A percentile compares a stretch with the other conserved stretches of the same genome.
Evolutionary conservation across 805 yeast genomes (phyloP).

Genomic region (Candida hungchunana): DNA sequence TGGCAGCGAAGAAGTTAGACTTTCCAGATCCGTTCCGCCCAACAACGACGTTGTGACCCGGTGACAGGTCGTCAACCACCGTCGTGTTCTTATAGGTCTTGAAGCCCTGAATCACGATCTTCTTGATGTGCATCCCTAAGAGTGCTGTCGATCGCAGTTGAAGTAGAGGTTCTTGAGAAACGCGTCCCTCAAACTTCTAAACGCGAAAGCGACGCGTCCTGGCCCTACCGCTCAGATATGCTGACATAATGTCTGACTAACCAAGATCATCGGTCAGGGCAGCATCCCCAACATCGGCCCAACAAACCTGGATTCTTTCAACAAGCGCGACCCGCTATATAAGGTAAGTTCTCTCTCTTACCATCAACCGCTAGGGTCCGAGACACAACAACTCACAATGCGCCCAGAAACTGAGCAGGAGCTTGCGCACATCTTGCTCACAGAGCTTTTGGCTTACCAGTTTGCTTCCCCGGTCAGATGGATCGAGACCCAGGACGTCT

Average conservation of each 20-base stretch:
- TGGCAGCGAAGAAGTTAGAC: constrained; percentile 92
- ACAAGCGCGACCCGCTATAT: no score
- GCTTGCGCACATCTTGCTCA: constrained; percentile 87
- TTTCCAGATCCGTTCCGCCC: constrained; percentile 98
- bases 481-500: constrained; percentile 99
- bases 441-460: constrained; percentile 96
- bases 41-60: constrained; percentile 79
- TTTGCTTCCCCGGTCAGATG: constrained; percentile 99
- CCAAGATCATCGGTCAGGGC: constrained; percentile 2
- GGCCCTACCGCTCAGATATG: no score
- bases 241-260: no score
- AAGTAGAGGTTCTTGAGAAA: no score
- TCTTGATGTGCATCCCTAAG: constrained; percentile 35
- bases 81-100: constrained; percentile 88
- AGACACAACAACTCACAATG: constrained; percentile 26
- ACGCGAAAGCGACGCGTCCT: constrained; percentile 14
- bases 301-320: no score
- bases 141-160: no score
- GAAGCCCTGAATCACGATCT: constrained; percentile 84
- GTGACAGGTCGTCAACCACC: constrained; percentile 68
- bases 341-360: no score
- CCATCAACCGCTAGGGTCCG: no score
- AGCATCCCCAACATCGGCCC: constrained; percentile 4
- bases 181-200: no score
- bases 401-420: constrained; percentile 96